Percentiles rank a stretch among this genome's conserved stretches.
Conservation (phyloP, 805 yeast genomes). For the Nakazawaea holstii region DNA sequence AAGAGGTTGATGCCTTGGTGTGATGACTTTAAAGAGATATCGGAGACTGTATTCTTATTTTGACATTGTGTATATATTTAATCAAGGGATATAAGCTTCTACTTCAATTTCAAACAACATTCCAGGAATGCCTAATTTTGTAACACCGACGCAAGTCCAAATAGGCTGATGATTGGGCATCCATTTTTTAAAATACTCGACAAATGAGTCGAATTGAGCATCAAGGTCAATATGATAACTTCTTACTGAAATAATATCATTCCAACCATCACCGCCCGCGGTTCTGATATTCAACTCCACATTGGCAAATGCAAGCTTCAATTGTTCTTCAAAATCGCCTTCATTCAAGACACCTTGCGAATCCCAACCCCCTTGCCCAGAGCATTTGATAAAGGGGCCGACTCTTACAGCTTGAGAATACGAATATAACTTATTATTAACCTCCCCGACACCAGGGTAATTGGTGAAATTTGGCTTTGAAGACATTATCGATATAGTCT, state of each 20-base stretch:
- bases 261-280: constrained; percentile 1
- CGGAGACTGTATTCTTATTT: constrained; percentile 4
- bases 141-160: constrained; percentile 10
- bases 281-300: constrained; percentile 1
- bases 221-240: constrained; percentile 7
- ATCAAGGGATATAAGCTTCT: constrained; percentile 5
- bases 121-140: constrained; percentile 7
- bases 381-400: constrained; percentile 10
- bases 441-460: constrained; percentile 6
- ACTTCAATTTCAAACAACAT: constrained; percentile 11
- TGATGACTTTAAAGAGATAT: background rate
- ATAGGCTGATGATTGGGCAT: constrained; percentile 8
- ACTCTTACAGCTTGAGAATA: constrained; percentile 10
- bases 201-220: background rate
- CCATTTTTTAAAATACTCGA: background rate
- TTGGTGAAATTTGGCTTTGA: constrained; percentile 1
- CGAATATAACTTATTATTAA: constrained; percentile 4
- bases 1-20: background rate
- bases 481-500: too few relatives aligned
- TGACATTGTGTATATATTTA: background rate
- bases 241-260: constrained; percentile 3
- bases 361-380: constrained; percentile 14
- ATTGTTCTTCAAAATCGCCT: constrained; percentile 3
- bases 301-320: constrained; percentile 5
- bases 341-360: constrained; percentile 3